These are phyloP conservation scores for Aureobasidium mangrovei DNA, from an alignment of 2,329 filamentous ascomycete genomes.

Conservation along the genomic window DNA sequence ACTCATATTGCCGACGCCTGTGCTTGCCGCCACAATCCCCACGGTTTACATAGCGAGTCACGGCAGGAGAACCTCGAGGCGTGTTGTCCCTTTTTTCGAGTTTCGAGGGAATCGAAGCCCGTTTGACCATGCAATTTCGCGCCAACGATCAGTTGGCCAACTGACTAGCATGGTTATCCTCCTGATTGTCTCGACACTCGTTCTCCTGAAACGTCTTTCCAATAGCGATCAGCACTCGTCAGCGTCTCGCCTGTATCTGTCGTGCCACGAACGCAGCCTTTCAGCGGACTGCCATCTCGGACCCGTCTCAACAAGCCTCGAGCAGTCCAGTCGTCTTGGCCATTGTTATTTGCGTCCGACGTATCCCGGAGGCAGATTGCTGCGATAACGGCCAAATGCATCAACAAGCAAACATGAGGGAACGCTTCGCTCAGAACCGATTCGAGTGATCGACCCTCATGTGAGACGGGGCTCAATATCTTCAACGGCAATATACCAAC, in stretches of 20 bases:
- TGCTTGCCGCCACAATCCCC: slow-evolving; percentile 1
- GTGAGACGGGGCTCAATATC: no score
- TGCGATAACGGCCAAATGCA: not conserved
- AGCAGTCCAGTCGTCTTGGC: no score
- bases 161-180: not conserved
- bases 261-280: not conserved
- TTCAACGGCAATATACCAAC: no score
- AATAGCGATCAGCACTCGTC: slow-evolving; percentile 6
- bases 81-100: not conserved
- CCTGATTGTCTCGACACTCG: not conserved
- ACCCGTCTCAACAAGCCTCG: not conserved
- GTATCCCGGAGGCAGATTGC: not conserved
- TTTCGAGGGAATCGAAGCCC: not conserved
- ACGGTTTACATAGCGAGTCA: not conserved
- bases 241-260: not conserved
- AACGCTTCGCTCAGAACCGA: not conserved
- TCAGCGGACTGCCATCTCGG: not conserved
- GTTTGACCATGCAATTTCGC: slow-evolving; percentile 2
- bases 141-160: not conserved
- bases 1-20: not conserved
- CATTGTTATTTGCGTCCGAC: no score
- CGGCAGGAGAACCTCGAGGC: not conserved
- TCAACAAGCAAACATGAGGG: not conserved
- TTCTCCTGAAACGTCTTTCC: slow-evolving; percentile 5
- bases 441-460: not conserved